Evolutionary conservation across 2,329 filamentous ascomycete genomes (phyloP).

Genomic region (Trichoderma sp.): DNA sequence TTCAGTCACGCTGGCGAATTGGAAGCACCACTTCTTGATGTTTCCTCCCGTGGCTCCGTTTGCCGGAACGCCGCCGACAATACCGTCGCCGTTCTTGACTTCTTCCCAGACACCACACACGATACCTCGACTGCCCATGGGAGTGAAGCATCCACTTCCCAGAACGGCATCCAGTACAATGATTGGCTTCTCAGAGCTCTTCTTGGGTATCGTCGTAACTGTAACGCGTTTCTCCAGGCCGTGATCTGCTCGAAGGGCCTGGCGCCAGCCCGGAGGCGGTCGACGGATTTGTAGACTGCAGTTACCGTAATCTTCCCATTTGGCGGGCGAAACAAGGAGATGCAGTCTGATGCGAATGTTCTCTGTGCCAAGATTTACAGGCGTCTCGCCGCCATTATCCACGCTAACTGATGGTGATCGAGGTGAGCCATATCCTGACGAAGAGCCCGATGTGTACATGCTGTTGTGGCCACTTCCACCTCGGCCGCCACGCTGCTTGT

Average conservation of each 20-base stretch:
- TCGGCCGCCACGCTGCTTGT: conserved; percentile 48
- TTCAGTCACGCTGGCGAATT: conserved; percentile 53
- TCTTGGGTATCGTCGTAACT: conserved; percentile 68
- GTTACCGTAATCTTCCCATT: conserved; percentile 90
- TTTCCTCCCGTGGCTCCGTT: conserved; percentile 52
- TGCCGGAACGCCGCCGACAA: conserved; percentile 51
- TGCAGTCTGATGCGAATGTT: conserved; percentile 88
- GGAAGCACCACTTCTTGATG: conserved; percentile 64
- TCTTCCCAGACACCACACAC: conserved; percentile 87
- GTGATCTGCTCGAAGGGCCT: conserved; percentile 58
- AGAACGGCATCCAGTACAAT: conserved; percentile 80
- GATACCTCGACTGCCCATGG: conserved; percentile 80
- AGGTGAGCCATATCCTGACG: conserved; percentile 48
- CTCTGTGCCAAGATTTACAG: conserved; percentile 60
- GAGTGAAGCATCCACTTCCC: conserved; percentile 79
- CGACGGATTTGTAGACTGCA: conserved; percentile 79
- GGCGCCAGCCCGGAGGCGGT: conserved; percentile 61
- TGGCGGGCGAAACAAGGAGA: conserved; percentile 68
- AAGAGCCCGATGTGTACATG: conserved; percentile 59
- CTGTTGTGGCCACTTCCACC: conserved; percentile 55
- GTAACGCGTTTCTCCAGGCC: conserved; percentile 82
- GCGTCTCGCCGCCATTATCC: conserved; percentile 49
- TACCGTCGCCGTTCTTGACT: conserved; percentile 60
- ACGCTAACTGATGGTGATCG: conserved; percentile 59
- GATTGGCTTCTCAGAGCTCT: conserved; percentile 53